Base-by-base conservation (phyloP, 495 filamentous ascomycete genomes). In the Amphirosellinia nigrospora region DNA sequence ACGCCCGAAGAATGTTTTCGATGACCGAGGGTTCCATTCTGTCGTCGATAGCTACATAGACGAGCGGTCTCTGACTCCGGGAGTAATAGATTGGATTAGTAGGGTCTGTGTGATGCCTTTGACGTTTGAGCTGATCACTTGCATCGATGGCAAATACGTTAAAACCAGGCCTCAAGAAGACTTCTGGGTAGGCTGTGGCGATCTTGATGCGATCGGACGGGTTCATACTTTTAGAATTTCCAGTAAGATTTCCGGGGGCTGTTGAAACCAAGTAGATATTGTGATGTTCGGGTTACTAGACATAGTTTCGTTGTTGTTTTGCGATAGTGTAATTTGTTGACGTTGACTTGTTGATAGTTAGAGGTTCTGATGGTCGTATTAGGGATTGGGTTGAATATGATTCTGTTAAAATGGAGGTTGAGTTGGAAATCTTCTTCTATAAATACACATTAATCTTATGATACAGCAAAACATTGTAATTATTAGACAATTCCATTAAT, bases 271-370 rank as follows among this genome's bases (percentile, higher is more conserved):
- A 0, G 23, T n/a, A 5, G 36, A 19, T 4, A 23, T 28, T 0
- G 0, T 13, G 16, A 34, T 56, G 16, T 56, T 56, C 8, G 50
- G 50, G 30, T 28, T 53, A 7, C 4, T 10, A 61, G 58, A 38
- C 58, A 61, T 61, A 4, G 36, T 58, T 58, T 36, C n/a, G 55
- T 58, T 58, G 19, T 21, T 58, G 19, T 1, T n/a, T 58, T 21
- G 32, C 7, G n/a, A 36, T 58, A 30, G 16, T 21, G 32, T 21
- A 21, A 34, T 36, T 36, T 21, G 16, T 36, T 36, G 55, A 56
- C 16, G 13, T 7, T 36, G 36, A 1, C 3, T 58, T 58, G 7
- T 21, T 36, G 9, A 19, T 21, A 15, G 50, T 58, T 58, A 0
- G 28, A 56, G 28, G 16, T 7, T 56, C n/a, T n/a, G n/a, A 0